A percentile compares a stretch with the other conserved stretches of the same genome.
Conservation (phyloP, 257 asterid genomes). For the Buddleja alternifolia region DNA sequence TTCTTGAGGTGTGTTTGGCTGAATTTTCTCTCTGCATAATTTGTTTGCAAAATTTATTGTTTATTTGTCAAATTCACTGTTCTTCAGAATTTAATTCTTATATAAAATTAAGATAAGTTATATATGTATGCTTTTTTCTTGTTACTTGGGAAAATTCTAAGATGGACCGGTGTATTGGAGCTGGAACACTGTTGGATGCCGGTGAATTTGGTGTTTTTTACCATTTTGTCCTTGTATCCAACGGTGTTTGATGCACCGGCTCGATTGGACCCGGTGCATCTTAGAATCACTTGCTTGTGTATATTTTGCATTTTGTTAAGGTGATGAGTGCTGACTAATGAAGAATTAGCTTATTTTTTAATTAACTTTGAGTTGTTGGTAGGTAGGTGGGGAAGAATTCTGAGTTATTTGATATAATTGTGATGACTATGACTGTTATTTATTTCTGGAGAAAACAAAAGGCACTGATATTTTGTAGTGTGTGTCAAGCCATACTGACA, state of each 20-base stretch:
- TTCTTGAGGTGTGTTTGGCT: slow-evolving; percentile 61
- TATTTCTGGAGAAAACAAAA: slow-evolving; percentile 21
- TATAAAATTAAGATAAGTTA: neutral
- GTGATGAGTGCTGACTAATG: slow-evolving; percentile 17
- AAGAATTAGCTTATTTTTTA: neutral
- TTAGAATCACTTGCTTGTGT: slow-evolving; percentile 12
- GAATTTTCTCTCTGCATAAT: neutral
- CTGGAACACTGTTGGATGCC: too few relatives aligned
- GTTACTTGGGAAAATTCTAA: too few relatives aligned
- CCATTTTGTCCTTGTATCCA: too few relatives aligned
- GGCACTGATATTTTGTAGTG: slow-evolving; percentile 20
- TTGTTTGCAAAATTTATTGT: neutral
- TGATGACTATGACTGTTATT: slow-evolving; percentile 26
- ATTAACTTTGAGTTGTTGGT: too few relatives aligned
- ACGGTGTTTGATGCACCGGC: too few relatives aligned
- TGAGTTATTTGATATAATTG: slow-evolving; percentile 15
- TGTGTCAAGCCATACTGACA: slow-evolving; percentile 28
- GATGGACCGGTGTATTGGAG: too few relatives aligned
- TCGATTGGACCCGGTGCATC: too few relatives aligned
- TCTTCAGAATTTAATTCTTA: neutral
- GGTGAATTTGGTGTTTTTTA: too few relatives aligned
- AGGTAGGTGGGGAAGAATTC: slow-evolving; percentile 27
- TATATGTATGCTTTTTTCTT: neutral
- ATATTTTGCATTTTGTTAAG: neutral
- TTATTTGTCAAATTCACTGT: neutral